Evolutionary conservation across 768 basidiomycete genomes (phyloP), one percentile per base, ranked within the genome.

Genomic region (Trametopsis cervina): DNA sequence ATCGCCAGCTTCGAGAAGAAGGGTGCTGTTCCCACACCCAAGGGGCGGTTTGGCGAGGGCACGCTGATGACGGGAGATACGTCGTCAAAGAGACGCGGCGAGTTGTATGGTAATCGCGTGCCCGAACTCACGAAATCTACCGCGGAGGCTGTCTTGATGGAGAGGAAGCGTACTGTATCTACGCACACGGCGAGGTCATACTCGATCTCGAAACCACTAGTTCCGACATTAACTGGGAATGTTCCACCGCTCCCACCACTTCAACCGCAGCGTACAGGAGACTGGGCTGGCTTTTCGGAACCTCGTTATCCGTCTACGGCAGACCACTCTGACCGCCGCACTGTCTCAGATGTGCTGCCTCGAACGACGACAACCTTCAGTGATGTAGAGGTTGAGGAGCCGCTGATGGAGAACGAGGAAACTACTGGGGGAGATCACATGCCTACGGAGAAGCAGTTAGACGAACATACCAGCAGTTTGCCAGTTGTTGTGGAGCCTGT

Each of bases 1-100:
- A 89, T 89, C 53, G 86, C 87, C 18, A 80, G 76, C 53, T 90
- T 90, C 49, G 88, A 90, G 65, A 73, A 72, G 65, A 83, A 85
- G 61, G 88, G 88, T 44, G 85, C 80, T 10, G 71, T 81, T 0
- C 87, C 87, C 13, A 77, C 78, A 29, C 88, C 87, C n/a, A 71
- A 83, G 42, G 82, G 83, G 3, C 80, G 82, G 52, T 85, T 87
- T 64, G 85, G 77, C 18, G 66, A 85, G 54, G 82, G 82, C 13
- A 76, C 75, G 10, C 82, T 83, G 2, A 78, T 77, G n/a, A 60
- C 63, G 21, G 62, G 71, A 26, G 74, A 75, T 38, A 70, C 66
- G 11, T 68, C 71, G 39, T 60, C 69, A 36, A 75, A 69, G 59
- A 76, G 74, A 55, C 74, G 76, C 44, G 77, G 78, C 38, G 85